Evolutionary conservation across 2,329 filamentous ascomycete species (phyloP).

Genomic region (Beauveria australis): DNA sequence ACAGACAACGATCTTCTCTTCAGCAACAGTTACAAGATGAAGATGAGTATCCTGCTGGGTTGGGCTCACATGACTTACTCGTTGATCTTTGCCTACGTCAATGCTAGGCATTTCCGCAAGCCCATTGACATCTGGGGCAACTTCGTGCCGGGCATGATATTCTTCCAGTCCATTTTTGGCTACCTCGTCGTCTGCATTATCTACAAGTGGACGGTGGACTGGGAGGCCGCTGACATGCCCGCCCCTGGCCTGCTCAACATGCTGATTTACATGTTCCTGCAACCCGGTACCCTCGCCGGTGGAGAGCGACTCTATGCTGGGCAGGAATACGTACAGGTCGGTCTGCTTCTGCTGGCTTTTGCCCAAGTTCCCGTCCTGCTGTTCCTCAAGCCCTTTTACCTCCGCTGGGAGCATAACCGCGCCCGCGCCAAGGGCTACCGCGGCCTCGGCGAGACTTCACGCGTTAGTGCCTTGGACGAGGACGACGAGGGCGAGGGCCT

Average conservation of each 20-base stretch:
- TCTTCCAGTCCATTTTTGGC: constrained; percentile 98
- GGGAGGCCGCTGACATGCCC: constrained; percentile 52
- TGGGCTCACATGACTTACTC: constrained; percentile 99
- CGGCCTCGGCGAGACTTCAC: constrained; percentile 80
- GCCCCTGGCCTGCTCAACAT: constrained; percentile 94
- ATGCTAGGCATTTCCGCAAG: constrained; percentile 89
- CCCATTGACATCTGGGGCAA: constrained; percentile 96
- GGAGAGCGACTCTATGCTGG: constrained; percentile 70
- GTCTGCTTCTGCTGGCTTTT: constrained; percentile 74
- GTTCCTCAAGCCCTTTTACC: constrained; percentile 91
- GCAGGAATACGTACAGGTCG: constrained; percentile 66
- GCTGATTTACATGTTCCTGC: constrained; percentile 99
- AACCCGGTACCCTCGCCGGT: constrained; percentile 53
- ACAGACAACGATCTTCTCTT: constrained; percentile 93
- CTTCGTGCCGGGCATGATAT: constrained; percentile 97
- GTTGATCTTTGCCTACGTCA: constrained; percentile 84
- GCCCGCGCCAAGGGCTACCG: constrained; percentile 84
- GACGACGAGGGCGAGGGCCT: constrained; percentile 62
- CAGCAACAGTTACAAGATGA: constrained; percentile 99
- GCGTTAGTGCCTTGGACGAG: constrained; percentile 82
- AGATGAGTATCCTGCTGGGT: constrained; percentile 94
- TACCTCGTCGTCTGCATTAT: constrained; percentile 91
- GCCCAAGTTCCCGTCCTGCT: constrained; percentile 83
- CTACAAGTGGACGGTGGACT: constrained; percentile 95
- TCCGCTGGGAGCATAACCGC: constrained; percentile 87